Base-by-base conservation (phyloP, 371 early-diverging fungal species). In the Globomyces sp. region DNA sequence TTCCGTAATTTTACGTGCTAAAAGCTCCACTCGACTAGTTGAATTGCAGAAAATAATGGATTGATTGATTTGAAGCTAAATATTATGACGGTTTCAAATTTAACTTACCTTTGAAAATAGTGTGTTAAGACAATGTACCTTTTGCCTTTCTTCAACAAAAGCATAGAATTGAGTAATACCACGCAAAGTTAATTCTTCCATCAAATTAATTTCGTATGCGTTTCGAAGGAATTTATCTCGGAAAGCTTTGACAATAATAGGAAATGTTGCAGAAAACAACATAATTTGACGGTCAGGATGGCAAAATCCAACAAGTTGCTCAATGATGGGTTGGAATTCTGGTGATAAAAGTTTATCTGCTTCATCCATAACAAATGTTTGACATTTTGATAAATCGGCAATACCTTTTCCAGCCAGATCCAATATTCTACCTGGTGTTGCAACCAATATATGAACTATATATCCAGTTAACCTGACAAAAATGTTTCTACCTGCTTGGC, bases 31-130 rank as follows among this genome's bases (percentile, higher is more conserved):
- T 44, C 97, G 94, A 80, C 92, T 91, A 44, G 98, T 95, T 6
- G 95, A 94, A 81, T 98, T 99, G 81, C 98, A 98, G 78, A 99
- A 99, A 74, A 99, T 98, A 70, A 99, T 97, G 62, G 98, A 97
- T 83, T 99, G 99, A 78, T 99, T 98, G 86, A 99, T 92, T 86
- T 96, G 94, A 34, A 99, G 88, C 89, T 77, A 66, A 4, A 2
- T 0, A 48, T 39, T 24, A 47, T 10, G 4, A 41, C 24, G 24
- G 24, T 24, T 24, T 24, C 24, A 24, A 24, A 24, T 24, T 37
- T 37, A 50, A 49, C 46, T 57, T 73, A 87, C 92, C 85, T 97
- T 96, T 3, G 94, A 94, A 69, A 99, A 96, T 37, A 99, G 82
- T 0, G 98, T 98, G 81, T 98, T 99, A 49, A 80, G 70, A 52